phyloP scores from a whole-genome alignment of 371 early-diverging fungal genomes.

The Mortierella sp. region DNA sequence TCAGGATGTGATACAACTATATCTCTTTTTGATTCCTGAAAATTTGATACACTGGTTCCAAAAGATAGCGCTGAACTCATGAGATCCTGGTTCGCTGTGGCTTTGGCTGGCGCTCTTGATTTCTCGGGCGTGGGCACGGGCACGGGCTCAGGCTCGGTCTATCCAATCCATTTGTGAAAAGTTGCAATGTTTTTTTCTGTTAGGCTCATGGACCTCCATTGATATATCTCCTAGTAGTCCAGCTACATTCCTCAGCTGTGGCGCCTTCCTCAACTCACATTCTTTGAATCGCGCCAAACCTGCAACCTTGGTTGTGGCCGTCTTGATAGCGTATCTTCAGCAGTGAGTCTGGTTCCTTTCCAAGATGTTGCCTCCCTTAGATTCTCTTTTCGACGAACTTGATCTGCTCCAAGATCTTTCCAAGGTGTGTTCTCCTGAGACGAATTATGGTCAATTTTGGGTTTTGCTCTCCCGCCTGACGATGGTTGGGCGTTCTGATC shows the following conservation, averaged over 20 bases:
- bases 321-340: conserved; percentile 44
- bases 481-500: conserved; percentile 13
- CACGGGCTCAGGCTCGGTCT: background rate
- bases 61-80: too few species aligned
- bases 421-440: conserved; percentile 40
- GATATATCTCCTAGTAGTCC: background rate
- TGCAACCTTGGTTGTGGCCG: conserved; percentile 48
- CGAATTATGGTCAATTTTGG: background rate
- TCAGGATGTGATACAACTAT: background rate
- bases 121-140: too few species aligned
- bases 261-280: conserved; percentile 15
- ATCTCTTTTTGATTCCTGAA: background rate
- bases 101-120: background rate
- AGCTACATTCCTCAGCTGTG: background rate
- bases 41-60: background rate
- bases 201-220: background rate
- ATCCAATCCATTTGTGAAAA: background rate
- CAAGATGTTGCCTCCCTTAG: conserved; percentile 59
- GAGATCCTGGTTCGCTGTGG: background rate
- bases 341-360: conserved; percentile 63
- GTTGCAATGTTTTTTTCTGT: background rate
- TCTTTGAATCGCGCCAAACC: conserved; percentile 62
- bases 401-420: conserved; percentile 50
- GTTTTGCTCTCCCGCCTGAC: background rate
- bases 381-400: conserved; percentile 65